Evolutionary conservation across 2,329 filamentous ascomycete species (phyloP).

Genomic region (Trichoderma afroharzianum): DNA sequence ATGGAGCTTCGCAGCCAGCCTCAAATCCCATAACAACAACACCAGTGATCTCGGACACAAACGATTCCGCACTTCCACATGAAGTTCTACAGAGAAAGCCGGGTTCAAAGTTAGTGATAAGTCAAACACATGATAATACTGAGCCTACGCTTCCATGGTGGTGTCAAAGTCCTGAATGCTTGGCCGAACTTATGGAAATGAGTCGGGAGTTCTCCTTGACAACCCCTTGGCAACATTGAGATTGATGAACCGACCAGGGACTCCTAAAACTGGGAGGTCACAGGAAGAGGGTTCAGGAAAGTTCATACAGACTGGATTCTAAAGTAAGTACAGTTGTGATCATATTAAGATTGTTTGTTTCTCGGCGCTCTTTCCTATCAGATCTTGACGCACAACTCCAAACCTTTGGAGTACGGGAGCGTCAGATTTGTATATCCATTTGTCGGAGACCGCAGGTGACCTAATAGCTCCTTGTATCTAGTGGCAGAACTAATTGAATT

Average conservation of each 20-base stretch:
- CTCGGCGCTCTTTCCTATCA: neutral
- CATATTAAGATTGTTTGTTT: neutral
- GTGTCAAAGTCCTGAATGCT: neutral
- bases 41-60: neutral
- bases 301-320: neutral
- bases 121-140: neutral
- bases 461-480: conserved; percentile 47
- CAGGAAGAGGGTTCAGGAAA: neutral
- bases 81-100: neutral
- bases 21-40: neutral
- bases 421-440: conserved; percentile 47
- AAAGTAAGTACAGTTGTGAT: neutral
- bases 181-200: neutral
- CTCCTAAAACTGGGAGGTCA: neutral
- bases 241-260: neutral
- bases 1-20: neutral
- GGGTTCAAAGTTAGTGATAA: neutral
- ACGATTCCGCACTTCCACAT: neutral
- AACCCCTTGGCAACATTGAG: neutral
- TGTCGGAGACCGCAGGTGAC: conserved; percentile 41
- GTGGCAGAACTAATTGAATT: conserved; percentile 41
- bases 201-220: neutral
- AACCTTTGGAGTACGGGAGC: conserved; percentile 30
- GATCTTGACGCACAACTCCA: conserved; percentile 29
- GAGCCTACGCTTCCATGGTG: neutral